Evolutionary conservation across 371 early-diverging fungal genomes (phyloP).

Genomic region (Apophysomyces variabilis): DNA sequence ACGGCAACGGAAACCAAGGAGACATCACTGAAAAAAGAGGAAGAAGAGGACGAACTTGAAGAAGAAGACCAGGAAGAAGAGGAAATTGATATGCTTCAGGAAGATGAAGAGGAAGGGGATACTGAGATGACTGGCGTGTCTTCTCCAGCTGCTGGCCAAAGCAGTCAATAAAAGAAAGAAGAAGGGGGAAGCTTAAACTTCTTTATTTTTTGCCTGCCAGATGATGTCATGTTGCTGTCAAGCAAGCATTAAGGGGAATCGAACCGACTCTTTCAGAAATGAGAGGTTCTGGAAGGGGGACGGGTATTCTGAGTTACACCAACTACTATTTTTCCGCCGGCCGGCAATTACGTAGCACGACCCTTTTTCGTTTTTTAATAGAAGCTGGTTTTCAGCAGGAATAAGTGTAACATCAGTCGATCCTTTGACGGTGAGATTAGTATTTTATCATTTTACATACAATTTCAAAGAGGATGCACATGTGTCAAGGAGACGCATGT

Average conservation of each 20-base stretch:
- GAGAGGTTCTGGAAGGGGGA: too few species aligned
- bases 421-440: slow-evolving; percentile 6
- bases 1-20: neutral
- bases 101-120: neutral
- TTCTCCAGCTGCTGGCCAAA: neutral
- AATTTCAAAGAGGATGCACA: neutral
- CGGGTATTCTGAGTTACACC: neutral
- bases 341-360: slow-evolving; percentile 1
- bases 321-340: neutral
- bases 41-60: slow-evolving; percentile 1
- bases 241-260: too few species aligned
- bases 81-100: slow-evolving; percentile 9
- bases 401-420: slow-evolving; percentile 12
- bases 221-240: slow-evolving; percentile 8
- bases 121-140: neutral
- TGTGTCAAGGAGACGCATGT: neutral
- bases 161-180: neutral
- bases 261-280: too few species aligned
- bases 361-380: neutral
- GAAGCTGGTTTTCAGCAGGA: neutral
- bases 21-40: neutral
- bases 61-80: slow-evolving; percentile 3
- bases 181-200: neutral
- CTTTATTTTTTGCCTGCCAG: neutral
- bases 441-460: neutral